Evolutionary conservation across 805 yeast species (phyloP), one percentile per base, ranked within the genome.

Genomic region (Pichia manshurica): DNA sequence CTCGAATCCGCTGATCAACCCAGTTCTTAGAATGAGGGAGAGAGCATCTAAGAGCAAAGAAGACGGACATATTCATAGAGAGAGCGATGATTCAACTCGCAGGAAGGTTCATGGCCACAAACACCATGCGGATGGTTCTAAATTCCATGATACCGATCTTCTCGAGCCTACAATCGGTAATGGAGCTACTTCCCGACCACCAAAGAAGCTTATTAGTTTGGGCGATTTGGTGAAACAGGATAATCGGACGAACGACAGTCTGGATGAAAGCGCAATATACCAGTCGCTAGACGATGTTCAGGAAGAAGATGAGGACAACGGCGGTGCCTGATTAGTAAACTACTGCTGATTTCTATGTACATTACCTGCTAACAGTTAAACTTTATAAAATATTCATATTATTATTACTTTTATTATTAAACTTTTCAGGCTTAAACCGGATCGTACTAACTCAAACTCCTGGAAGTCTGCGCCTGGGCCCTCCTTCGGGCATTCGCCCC

Each of bases 131-230:
- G 29, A 41, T 7, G 39, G 35, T 23, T 52, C 46, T 13, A 48
- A 38, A 3, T 56, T 54, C 38, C 52, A 56, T 12, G 67, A 62
- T 42, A 59, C 63, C 3, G 62, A 60, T 25, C 40, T 58, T 13
- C 46, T 60, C 19, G 63, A 38, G 6, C 50, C 50, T 2, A 25
- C n/a, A 6, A 21, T 36, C 9, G 31, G 22, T 5, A 25, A 22
- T 2, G 15, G 32, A 16, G 6, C 16, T 31, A 3, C 28, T 5
- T 1, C 17, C 8, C 2, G 3, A 3, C 20, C 21, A 22, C n/a
- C 23, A n/a, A 22, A 29, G 29, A 23, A 19, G 28, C 7, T 20
- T 9, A 5, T 39, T 4, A 28, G 45, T 9, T 37, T 50, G 6
- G 1, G 16, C 1, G 43, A 45, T 1, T 15, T 50, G 12, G 22